Conservation (phyloP, 2,329 filamentous ascomycete genomes). For the Cordyceps fumosorosea region DNA sequence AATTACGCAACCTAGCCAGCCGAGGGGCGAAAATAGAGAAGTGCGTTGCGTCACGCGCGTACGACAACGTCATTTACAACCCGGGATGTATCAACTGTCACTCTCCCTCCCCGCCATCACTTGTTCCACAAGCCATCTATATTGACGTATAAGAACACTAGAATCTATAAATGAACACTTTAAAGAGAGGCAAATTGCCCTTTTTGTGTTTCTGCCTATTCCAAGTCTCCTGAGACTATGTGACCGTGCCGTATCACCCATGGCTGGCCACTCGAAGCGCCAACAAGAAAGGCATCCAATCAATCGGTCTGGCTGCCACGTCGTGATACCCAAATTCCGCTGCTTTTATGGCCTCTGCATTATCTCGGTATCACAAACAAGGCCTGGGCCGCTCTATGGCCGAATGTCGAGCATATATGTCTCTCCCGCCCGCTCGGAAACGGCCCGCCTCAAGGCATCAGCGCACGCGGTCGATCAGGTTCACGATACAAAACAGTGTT, state of each 20-base stretch:
- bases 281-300: neutral
- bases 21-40: neutral
- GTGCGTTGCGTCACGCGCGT: neutral
- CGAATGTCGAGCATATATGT: neutral
- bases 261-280: neutral
- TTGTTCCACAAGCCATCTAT: neutral
- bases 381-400: neutral
- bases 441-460: neutral
- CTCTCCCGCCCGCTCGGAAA: neutral
- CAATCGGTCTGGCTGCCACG: neutral
- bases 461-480: neutral
- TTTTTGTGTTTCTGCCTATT: neutral
- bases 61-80: neutral
- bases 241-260: neutral
- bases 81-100: neutral
- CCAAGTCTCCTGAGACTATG: neutral
- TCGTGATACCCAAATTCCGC: neutral
- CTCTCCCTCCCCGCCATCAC: neutral
- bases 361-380: neutral
- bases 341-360: neutral
- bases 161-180: neutral
- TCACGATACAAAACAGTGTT: neutral
- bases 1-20: neutral
- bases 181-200: neutral
- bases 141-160: neutral